Percentiles rank a stretch among this genome's conserved stretches.
Evolutionary conservation across 495 filamentous ascomycete genomes (phyloP).

Genomic region (Daldinia concentrica): DNA sequence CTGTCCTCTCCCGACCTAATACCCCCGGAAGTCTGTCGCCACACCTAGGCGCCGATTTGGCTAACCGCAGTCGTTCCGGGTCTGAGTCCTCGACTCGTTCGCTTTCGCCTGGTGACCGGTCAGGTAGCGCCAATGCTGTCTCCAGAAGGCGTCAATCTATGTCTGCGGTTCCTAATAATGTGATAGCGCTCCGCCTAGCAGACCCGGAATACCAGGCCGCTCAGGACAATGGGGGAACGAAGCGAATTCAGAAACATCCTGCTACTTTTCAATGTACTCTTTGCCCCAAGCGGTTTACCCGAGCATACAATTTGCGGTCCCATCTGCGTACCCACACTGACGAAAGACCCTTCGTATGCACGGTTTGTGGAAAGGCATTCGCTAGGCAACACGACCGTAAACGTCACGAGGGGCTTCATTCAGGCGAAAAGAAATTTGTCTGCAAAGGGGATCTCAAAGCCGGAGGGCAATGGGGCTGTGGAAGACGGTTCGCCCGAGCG

Average conservation of each 20-base stretch:
- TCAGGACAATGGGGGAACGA: slow-evolving; percentile 63
- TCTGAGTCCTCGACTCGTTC: slow-evolving; percentile 64
- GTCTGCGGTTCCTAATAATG: slow-evolving; percentile 85
- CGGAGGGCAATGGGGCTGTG: slow-evolving; percentile 90
- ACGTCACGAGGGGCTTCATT: slow-evolving; percentile 89
- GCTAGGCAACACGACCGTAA: slow-evolving; percentile 94
- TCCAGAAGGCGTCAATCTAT: slow-evolving; percentile 83
- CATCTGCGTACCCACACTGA: slow-evolving; percentile 93
- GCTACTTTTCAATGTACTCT: slow-evolving; percentile 88
- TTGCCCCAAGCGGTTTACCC: slow-evolving; percentile 87
- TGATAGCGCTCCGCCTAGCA: slow-evolving; percentile 91
- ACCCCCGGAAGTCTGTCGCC: slow-evolving; percentile 56
- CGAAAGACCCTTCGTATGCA: slow-evolving; percentile 93
- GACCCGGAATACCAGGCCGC: slow-evolving; percentile 85
- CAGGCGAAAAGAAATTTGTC: slow-evolving; percentile 96
- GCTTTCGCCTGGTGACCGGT: slow-evolving; percentile 72
- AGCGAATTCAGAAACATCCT: slow-evolving; percentile 93
- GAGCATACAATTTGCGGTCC: slow-evolving; percentile 90
- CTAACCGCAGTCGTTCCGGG: slow-evolving; percentile 51
- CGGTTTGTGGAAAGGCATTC: slow-evolving; percentile 95
- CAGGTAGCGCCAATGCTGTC: slow-evolving; percentile 67
- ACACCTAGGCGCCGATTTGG: slow-evolving; percentile 56
- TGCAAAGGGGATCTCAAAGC: slow-evolving; percentile 88
- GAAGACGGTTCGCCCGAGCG: slow-evolving; percentile 90
- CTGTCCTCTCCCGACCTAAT: slow-evolving; percentile 52